phyloP scores from a whole-genome alignment of 2,329 filamentous ascomycete species.

The Microdochium trichocladiopsis region DNA sequence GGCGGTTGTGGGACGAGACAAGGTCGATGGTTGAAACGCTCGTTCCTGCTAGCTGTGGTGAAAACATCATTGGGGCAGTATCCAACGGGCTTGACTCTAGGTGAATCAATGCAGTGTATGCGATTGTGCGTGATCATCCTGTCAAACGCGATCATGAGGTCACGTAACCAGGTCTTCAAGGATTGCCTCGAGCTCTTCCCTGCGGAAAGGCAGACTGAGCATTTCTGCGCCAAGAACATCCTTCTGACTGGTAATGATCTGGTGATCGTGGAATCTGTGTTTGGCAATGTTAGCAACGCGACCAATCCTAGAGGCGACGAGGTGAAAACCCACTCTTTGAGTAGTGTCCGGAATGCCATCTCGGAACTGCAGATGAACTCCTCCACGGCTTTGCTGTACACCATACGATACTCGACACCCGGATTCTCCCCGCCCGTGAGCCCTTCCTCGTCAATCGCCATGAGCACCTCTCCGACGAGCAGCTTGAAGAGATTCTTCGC shows the following conservation, averaged over 20 bases:
- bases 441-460: constrained; percentile 57
- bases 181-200: constrained; percentile 82
- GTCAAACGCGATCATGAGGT: no score
- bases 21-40: constrained; percentile 8
- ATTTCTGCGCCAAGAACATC: constrained; percentile 81
- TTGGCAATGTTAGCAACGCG: constrained; percentile 17
- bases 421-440: constrained; percentile 44
- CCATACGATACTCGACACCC: constrained; percentile 80
- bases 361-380: constrained; percentile 97
- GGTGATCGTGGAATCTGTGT: constrained; percentile 82
- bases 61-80: neutral
- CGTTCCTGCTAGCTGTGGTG: neutral
- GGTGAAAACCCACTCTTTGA: constrained; percentile 68
- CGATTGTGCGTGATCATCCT: no score
- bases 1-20: constrained; percentile 12
- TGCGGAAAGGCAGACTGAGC: constrained; percentile 75
- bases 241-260: constrained; percentile 88
- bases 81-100: no score
- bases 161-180: constrained; percentile 63
- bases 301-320: neutral
- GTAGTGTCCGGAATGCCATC: constrained; percentile 85
- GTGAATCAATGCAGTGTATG: no score
- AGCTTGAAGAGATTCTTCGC: constrained; percentile 81
- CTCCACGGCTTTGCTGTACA: constrained; percentile 94
- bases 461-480: constrained; percentile 76